Conservation (phyloP, 129 eudicot species). For the Chrysanthemum lavandulifolium region DNA sequence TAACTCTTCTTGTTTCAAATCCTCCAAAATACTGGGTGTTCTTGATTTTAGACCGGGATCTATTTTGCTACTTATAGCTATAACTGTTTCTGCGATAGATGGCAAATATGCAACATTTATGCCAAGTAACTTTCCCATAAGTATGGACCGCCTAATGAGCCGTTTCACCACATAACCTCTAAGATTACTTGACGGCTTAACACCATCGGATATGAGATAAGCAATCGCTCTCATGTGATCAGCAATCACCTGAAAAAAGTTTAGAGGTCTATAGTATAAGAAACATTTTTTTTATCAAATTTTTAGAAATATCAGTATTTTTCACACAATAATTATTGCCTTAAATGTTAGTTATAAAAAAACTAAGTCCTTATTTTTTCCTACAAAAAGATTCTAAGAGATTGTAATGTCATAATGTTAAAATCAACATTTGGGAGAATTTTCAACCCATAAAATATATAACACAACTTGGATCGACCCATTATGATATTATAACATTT, state of each 20-base stretch:
- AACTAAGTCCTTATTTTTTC: no score
- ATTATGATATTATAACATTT: no score
- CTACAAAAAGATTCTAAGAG: no score
- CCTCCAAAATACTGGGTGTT: constrained; percentile 67
- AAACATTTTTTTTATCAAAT: no score
- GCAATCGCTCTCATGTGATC: constrained; percentile 95
- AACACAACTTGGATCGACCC: no score
- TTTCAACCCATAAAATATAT: no score
- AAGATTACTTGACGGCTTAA: constrained; percentile 70
- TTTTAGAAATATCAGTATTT: no score
- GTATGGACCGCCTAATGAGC: constrained; percentile 85
- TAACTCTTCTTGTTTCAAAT: constrained; percentile 72
- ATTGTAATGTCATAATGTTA: no score
- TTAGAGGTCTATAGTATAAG: no score
- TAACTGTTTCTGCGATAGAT: constrained; percentile 68
- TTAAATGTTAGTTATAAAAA: no score
- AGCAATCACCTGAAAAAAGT: constrained; percentile 69
- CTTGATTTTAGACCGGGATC: constrained; percentile 63
- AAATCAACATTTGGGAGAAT: no score
- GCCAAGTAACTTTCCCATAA: constrained; percentile 81
- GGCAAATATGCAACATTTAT: constrained; percentile 85
- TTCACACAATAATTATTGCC: no score
- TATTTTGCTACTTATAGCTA: constrained; percentile 62
- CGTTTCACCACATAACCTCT: constrained; percentile 79
- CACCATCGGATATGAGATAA: constrained; percentile 88